These are phyloP conservation scores for Paracoccidioides brasiliensis DNA, from an alignment of 2,329 filamentous ascomycete genomes.

Conservation along the genomic window DNA sequence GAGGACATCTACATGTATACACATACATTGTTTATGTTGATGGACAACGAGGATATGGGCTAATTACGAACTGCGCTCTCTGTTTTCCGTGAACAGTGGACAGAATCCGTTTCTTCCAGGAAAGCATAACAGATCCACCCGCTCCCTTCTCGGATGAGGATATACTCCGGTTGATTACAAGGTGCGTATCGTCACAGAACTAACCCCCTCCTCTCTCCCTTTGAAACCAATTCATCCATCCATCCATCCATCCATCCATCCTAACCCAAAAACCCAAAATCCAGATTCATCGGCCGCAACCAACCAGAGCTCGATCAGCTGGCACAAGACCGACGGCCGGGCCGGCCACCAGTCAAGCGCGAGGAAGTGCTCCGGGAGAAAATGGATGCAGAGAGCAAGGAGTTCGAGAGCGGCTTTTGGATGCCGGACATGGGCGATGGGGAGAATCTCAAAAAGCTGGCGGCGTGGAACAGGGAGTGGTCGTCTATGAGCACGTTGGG, in stretches of 20 bases:
- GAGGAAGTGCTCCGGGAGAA: conserved; percentile 67
- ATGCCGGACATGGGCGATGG: conserved; percentile 62
- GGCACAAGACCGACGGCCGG: conserved; percentile 57
- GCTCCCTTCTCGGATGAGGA: conserved; percentile 25
- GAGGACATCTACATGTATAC: no score
- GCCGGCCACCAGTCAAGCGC: conserved; percentile 61
- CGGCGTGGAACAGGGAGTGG: conserved; percentile 75
- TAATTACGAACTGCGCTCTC: background rate
- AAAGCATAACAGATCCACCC: conserved; percentile 26
- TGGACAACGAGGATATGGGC: background rate
- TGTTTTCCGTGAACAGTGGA: conserved; percentile 39
- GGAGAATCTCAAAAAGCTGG: conserved; percentile 52
- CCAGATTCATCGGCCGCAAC: conserved; percentile 26
- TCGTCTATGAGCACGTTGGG: conserved; percentile 60
- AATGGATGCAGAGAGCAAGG: conserved; percentile 57
- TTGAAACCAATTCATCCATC: background rate
- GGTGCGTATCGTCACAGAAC: conserved; percentile 33
- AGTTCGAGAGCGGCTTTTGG: conserved; percentile 69
- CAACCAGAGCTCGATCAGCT: conserved; percentile 25
- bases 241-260: background rate
- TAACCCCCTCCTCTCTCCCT: background rate
- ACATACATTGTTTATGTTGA: background rate
- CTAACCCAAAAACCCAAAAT: background rate
- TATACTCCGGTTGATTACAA: conserved; percentile 41
- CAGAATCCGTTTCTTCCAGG: conserved; percentile 59